Conservation (phyloP, 306 rosid genomes). For the Cucurbita maxima region DNA sequence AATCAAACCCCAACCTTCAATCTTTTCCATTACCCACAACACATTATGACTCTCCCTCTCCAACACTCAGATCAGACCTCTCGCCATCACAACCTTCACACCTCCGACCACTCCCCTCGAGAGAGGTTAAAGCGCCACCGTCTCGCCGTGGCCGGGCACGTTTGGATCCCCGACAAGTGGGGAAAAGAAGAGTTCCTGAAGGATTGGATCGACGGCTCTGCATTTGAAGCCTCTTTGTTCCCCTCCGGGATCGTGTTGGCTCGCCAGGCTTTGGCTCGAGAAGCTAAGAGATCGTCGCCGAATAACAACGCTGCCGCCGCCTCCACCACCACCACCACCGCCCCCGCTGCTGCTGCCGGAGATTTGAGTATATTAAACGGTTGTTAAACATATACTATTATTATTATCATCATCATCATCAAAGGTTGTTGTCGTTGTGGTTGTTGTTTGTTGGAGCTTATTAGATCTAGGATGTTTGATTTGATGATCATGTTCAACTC, state of each 20-base stretch:
- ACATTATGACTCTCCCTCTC: not conserved
- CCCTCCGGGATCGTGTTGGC: not conserved
- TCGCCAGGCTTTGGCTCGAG: not conserved
- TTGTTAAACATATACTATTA: not conserved
- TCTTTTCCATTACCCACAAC: too few relatives aligned
- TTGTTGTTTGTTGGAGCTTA: not conserved
- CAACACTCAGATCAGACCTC: not conserved
- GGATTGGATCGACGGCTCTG: constrained; percentile 45
- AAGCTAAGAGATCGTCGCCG: not conserved
- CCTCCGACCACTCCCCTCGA: constrained; percentile 11
- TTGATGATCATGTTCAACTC: not conserved
- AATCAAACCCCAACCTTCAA: too few relatives aligned
- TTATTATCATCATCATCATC: not conserved
- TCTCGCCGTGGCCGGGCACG: constrained; percentile 32
- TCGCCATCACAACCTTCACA: not conserved
- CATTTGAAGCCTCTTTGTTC: constrained; percentile 27
- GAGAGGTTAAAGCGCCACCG: constrained; percentile 48
- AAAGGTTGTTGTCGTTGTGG: not conserved
- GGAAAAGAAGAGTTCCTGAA: constrained; percentile 38
- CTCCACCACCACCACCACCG: not conserved
- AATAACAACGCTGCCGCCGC: not conserved
- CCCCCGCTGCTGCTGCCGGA: not conserved
- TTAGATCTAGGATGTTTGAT: not conserved
- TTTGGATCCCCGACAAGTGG: constrained; percentile 47
- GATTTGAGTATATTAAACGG: constrained; percentile 1